Evolutionary conservation across 1,284 basidiomycete species (phyloP).

Genomic region (Sphagnurus paluster): DNA sequence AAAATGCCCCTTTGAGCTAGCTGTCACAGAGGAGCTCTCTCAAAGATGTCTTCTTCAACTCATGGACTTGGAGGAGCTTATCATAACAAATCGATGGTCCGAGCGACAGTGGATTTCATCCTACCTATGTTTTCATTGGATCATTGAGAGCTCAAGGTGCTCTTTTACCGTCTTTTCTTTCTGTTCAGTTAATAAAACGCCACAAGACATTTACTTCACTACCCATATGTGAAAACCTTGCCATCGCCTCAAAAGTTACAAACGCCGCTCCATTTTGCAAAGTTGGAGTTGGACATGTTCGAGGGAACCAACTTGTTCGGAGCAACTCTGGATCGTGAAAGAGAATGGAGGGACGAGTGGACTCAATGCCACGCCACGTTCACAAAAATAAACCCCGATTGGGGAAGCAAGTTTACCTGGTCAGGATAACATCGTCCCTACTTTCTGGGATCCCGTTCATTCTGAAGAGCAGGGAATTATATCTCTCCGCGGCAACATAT

Average conservation of each 20-base stretch:
- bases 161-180: background rate
- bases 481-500: conserved; percentile 71
- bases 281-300: conserved; percentile 62
- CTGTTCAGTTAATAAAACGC: conserved; percentile 11
- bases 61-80: conserved; percentile 28
- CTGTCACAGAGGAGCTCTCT: conserved; percentile 62
- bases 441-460: conserved; percentile 8
- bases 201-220: conserved; percentile 34
- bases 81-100: conserved; percentile 46
- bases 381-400: conserved; percentile 33
- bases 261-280: conserved; percentile 79
- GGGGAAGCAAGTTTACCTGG: conserved; percentile 67
- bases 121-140: conserved; percentile 74
- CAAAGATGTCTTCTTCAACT: conserved; percentile 43
- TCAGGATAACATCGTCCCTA: conserved; percentile 38
- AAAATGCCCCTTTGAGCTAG: conserved; percentile 73
- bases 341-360: conserved; percentile 65
- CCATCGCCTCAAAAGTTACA: conserved; percentile 56
- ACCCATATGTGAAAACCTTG: conserved; percentile 67
- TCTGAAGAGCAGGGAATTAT: conserved; percentile 58
- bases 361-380: conserved; percentile 45
- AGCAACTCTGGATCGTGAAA: conserved; percentile 64
- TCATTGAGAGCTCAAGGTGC: conserved; percentile 42
- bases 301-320: conserved; percentile 77
- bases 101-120: conserved; percentile 72